Evolutionary conservation across 805 yeast genomes (phyloP), one percentile per base, ranked within the genome.

Genomic region (Kuraishia piskuri): DNA sequence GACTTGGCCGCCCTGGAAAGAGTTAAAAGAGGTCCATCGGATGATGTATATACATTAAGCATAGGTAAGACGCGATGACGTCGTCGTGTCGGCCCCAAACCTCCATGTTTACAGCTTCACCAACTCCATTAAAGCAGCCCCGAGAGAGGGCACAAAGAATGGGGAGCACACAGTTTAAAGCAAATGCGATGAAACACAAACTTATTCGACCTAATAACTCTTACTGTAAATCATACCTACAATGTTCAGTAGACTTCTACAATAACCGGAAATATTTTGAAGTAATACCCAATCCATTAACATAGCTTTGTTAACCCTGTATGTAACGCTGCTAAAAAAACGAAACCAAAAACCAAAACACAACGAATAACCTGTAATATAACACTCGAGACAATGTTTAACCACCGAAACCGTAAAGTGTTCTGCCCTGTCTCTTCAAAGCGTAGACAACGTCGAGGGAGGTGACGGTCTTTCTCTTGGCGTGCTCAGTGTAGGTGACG

Each of bases 391-490:
- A 17, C 22, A 10, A 24, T 48, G 67, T 65, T 83, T 86, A 92
- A 86, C 96, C 97, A 82, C 98, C 97, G 88, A 92, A 94, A 91
- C 98, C 98, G 75, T 92, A 92, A 76, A 94, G 86, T 79, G 98
- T 92, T 81, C 98, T 88, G 73, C 99, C 99, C 83, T 94, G 97
- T 86, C 98, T 90, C 94, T 92, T 92, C 79, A 92, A 88, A 68
- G 98, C 98, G 76, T 92, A 92, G 68, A 92, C 98, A 66, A 92
- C 98, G 74, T 92, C 99, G 71, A 92, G 84, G 58, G 99, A 91
- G 66, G 99, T 92, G 68, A 92, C 98, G 63, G 99, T 94, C 90
- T 92, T 92, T 86, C 99, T 90, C 94, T 92, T 94, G 68, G 98
- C 99, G 86, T 92, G 98, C 80, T 92, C 98, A 63, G 99, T 92